Conservation (phyloP, 805 yeast genomes). For the Candida argentea region DNA sequence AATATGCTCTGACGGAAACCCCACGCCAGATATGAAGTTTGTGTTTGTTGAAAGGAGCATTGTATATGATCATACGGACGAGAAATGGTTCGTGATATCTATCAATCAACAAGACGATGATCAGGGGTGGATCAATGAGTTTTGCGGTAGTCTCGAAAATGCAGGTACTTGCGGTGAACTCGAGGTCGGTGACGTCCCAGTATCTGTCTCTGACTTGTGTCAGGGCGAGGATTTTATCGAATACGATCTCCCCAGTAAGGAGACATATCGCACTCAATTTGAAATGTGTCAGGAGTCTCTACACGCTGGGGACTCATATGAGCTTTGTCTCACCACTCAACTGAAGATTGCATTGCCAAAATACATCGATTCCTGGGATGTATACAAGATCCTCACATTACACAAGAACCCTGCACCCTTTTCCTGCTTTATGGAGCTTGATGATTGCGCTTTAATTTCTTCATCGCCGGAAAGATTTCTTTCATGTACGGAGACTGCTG, state of each 20-base stretch:
- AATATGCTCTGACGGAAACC: conserved; percentile 19
- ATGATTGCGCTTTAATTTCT: conserved; percentile 56
- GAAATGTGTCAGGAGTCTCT: conserved; percentile 55
- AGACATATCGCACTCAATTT: conserved; percentile 46
- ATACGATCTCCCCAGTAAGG: conserved; percentile 41
- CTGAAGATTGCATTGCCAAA: conserved; percentile 48
- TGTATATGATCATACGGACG: conserved; percentile 38
- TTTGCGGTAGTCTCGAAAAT: conserved; percentile 6
- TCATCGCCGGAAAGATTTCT: conserved; percentile 94
- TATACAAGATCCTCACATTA: conserved; percentile 60
- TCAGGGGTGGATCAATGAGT: conserved; percentile 22
- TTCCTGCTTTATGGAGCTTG: conserved; percentile 68
- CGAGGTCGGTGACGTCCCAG: conserved; percentile 14
- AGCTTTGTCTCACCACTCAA: conserved; percentile 77
- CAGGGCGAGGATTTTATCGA: conserved; percentile 12
- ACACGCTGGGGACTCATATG: conserved; percentile 83
- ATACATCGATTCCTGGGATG: conserved; percentile 55
- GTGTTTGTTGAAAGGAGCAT: conserved; percentile 61
- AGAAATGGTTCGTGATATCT: conserved; percentile 43
- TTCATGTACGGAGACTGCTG: conserved; percentile 50
- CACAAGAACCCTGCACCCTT: conserved; percentile 85
- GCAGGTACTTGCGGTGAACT: conserved; percentile 1
- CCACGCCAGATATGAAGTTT: conserved; percentile 65
- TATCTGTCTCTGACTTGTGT: conserved; percentile 16
- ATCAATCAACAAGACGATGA: conserved; percentile 27